Conservation (phyloP, 2,329 filamentous ascomycete genomes). For the Teratosphaeria viscida region DNA sequence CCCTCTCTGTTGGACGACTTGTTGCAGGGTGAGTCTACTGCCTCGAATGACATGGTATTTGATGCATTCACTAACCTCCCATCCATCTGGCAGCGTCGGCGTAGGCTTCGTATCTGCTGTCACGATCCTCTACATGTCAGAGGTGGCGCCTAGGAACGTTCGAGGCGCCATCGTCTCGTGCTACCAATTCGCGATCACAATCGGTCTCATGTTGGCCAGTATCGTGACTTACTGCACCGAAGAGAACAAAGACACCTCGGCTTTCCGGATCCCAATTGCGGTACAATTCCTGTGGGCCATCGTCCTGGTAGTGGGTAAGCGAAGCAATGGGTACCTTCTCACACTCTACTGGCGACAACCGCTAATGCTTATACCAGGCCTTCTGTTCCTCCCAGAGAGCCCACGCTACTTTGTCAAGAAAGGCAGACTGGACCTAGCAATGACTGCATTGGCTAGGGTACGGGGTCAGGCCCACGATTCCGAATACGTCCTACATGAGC, state of each 20-base stretch:
- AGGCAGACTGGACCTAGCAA: constrained; percentile 57
- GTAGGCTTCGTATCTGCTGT: constrained; percentile 62
- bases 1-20: constrained; percentile 62
- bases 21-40: constrained; percentile 46
- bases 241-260: constrained; percentile 49
- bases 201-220: constrained; percentile 66
- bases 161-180: constrained; percentile 68
- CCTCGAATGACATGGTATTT: no score
- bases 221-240: constrained; percentile 65
- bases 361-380: constrained; percentile 35
- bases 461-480: constrained; percentile 66
- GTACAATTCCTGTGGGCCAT: constrained; percentile 74
- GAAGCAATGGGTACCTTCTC: neutral
- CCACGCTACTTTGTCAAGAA: constrained; percentile 79
- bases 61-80: no score
- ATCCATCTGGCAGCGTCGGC: constrained; percentile 35
- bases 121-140: constrained; percentile 38
- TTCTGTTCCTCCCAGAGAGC: constrained; percentile 71
- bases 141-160: constrained; percentile 51
- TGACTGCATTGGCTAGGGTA: constrained; percentile 53
- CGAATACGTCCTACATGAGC: constrained; percentile 64
- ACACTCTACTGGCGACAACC: neutral
- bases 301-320: constrained; percentile 42
- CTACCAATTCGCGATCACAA: constrained; percentile 75
- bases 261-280: constrained; percentile 71